Percentiles rank a stretch among this genome's conserved stretches.
Conservation (phyloP, 106 monocot genomes). For the Iris macrosiphon region DNA sequence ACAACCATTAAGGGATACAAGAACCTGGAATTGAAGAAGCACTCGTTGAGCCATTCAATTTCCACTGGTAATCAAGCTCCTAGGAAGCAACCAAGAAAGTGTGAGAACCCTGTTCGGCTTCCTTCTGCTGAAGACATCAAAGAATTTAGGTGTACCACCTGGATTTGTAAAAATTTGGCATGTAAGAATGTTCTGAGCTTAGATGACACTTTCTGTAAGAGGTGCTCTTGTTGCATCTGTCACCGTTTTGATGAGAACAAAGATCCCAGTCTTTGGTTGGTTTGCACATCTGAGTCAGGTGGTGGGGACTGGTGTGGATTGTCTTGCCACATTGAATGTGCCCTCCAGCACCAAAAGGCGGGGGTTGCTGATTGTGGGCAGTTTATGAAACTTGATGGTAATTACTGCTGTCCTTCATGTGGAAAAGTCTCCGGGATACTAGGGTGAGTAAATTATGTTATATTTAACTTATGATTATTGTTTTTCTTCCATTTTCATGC, state of each 20-base stretch:
- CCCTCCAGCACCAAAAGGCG: constrained; percentile 55
- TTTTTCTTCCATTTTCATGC: too few species aligned
- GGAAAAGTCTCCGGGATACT: constrained; percentile 86
- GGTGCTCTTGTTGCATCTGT: constrained; percentile 95
- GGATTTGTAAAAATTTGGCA: constrained; percentile 80
- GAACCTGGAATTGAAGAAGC: constrained; percentile 44
- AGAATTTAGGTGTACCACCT: constrained; percentile 15
- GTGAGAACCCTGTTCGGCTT: constrained; percentile 34
- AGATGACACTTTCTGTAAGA: constrained; percentile 80
- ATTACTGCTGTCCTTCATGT: constrained; percentile 88
- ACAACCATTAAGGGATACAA: constrained; percentile 33
- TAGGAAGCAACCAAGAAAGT: constrained; percentile 57
- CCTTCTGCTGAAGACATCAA: constrained; percentile 16
- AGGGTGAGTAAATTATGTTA: constrained; percentile 33
- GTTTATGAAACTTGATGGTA: constrained; percentile 78
- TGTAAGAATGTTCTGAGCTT: constrained; percentile 57
- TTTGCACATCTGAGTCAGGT: constrained; percentile 67
- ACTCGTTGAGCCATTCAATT: constrained; percentile 19
- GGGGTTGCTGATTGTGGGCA: constrained; percentile 68
- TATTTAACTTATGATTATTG: neutral
- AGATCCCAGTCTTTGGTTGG: constrained; percentile 96
- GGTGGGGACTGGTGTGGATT: constrained; percentile 74
- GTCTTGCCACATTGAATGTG: constrained; percentile 94
- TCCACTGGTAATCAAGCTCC: constrained; percentile 16
- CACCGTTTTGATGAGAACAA: constrained; percentile 93